These are phyloP conservation scores for Maudiozyma saulgeensis DNA, from an alignment of 805 yeast genomes.

Conservation along the genomic window DNA sequence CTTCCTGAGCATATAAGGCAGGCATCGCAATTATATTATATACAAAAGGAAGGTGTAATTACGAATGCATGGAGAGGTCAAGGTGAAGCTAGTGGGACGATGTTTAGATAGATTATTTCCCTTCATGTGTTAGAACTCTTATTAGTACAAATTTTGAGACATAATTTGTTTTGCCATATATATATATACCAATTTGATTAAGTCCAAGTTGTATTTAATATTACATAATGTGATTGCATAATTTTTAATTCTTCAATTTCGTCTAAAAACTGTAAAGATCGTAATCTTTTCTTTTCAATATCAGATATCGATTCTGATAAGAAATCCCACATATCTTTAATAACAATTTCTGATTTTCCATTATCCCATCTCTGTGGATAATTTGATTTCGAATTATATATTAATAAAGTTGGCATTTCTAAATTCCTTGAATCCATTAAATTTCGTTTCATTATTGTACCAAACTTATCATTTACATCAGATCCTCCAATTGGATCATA, in stretches of 20 bases:
- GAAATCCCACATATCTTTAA: constrained; percentile 31
- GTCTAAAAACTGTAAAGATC: constrained; percentile 43
- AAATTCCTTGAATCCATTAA: constrained; percentile 39
- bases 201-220: constrained; percentile 26
- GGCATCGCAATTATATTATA: constrained; percentile 71
- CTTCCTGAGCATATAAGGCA: constrained; percentile 79
- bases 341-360: neutral
- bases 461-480: constrained; percentile 33
- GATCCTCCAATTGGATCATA: constrained; percentile 57
- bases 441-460: constrained; percentile 45
- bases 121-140: neutral
- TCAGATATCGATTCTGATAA: constrained; percentile 26
- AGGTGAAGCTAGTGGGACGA: constrained; percentile 60
- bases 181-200: neutral
- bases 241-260: constrained; percentile 49
- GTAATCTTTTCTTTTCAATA: constrained; percentile 34
- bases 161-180: neutral
- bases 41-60: constrained; percentile 57
- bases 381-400: constrained; percentile 31
- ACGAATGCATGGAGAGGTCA: constrained; percentile 60
- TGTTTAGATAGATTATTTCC: constrained; percentile 42
- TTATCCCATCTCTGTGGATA: constrained; percentile 18
- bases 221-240: constrained; percentile 44
- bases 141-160: too few species aligned
- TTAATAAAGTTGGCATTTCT: constrained; percentile 32